Percentiles rank a stretch among this genome's conserved stretches.
Conservation (phyloP, 2,329 filamentous ascomycete genomes). For the Chaetomiaceae sp. region DNA sequence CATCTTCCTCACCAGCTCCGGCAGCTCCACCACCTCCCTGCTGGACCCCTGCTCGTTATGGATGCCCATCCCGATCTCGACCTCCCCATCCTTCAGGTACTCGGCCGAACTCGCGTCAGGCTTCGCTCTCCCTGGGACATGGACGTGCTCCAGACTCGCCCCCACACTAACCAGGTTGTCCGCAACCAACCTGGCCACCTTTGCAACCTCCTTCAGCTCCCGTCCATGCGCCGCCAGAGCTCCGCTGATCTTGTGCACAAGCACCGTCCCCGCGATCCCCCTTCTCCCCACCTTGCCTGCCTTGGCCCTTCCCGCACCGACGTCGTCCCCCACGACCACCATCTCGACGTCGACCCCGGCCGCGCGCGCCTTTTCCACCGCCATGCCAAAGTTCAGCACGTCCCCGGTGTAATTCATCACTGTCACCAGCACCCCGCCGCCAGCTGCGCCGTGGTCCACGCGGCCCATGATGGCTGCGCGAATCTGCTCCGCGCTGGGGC, state of each 20-base stretch:
- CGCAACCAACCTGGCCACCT: constrained; percentile 65
- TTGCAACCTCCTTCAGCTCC: constrained; percentile 64
- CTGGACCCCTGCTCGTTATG: constrained; percentile 64
- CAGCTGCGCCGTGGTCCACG: constrained; percentile 53
- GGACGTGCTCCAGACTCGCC: constrained; percentile 83
- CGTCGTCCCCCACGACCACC: constrained; percentile 88
- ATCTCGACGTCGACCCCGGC: constrained; percentile 75
- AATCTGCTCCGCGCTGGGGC: constrained; percentile 73
- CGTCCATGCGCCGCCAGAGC: constrained; percentile 71
- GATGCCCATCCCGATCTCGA: constrained; percentile 71
- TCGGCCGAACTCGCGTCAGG: constrained; percentile 33
- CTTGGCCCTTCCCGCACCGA: constrained; percentile 74
- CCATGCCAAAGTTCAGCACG: constrained; percentile 89
- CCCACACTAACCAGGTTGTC: constrained; percentile 81
- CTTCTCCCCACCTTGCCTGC: constrained; percentile 89
- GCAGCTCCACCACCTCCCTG: constrained; percentile 47
- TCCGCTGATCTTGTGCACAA: constrained; percentile 87
- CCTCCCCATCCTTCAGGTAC: constrained; percentile 50
- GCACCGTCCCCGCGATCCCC: constrained; percentile 84
- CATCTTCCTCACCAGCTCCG: constrained; percentile 58
- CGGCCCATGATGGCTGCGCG: constrained; percentile 67
- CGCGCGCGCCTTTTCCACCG: constrained; percentile 84
- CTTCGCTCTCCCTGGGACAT: constrained; percentile 72
- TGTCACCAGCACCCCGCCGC: constrained; percentile 70
- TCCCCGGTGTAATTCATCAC: constrained; percentile 95